A percentile compares a stretch with the other conserved stretches of the same genome.
These are phyloP conservation scores for Senna siamea DNA, from an alignment of 306 rosid genomes.

Conservation along the genomic window DNA sequence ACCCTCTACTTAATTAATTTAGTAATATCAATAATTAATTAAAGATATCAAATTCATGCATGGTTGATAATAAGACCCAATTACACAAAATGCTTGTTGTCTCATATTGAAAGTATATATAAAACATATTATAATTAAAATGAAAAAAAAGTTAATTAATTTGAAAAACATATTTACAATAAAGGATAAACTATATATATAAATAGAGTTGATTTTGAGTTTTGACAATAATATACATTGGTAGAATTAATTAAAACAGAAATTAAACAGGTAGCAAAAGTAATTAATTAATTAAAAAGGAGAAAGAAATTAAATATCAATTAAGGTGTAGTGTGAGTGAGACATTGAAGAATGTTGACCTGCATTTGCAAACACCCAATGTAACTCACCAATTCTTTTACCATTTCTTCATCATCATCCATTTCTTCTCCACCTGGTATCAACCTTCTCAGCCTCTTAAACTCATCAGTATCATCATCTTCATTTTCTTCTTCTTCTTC, in stretches of 20 bases:
- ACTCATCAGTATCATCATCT: conserved; percentile 36
- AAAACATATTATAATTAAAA: too few species aligned
- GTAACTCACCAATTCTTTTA: conserved; percentile 61
- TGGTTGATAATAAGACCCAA: too few species aligned
- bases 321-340: conserved; percentile 32
- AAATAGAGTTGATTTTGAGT: too few species aligned
- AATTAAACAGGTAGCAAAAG: too few species aligned
- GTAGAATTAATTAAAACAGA: not conserved
- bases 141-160: not conserved
- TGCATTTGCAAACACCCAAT: conserved; percentile 73
- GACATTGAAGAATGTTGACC: conserved; percentile 67
- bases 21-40: too few species aligned
- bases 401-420: conserved; percentile 48
- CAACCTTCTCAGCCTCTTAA: conserved; percentile 51
- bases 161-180: too few species aligned
- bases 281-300: too few species aligned
- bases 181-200: not conserved
- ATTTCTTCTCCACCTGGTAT: conserved; percentile 76
- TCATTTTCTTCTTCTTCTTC: conserved; percentile 13
- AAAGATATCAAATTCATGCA: too few species aligned
- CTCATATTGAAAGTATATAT: too few species aligned
- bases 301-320: not conserved
- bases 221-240: not conserved
- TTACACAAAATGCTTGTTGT: not conserved
- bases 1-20: too few species aligned